Base-by-base conservation (phyloP, 805 yeast species). In the Nakazawaea molendinolei region DNA sequence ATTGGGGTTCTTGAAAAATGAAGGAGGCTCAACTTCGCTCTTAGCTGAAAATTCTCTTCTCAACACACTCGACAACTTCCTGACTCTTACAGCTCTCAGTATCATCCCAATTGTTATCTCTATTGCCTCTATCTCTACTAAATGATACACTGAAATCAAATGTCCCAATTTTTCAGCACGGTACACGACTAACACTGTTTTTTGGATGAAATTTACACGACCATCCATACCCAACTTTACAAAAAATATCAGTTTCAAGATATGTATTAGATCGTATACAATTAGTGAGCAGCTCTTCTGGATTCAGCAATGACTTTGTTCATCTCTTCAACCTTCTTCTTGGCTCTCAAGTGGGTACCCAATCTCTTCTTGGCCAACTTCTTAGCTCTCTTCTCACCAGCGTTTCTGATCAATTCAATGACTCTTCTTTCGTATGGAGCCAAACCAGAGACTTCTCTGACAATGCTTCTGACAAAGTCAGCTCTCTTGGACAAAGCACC, bases 331-430 rank as follows among this genome's bases (percentile, higher is more conserved):
- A 92, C 95, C 89, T 92, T 92, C 69, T 86, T 92, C 85, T 86
- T 86, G 62, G 97, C 97, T 80, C 99, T 94, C 78, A 79, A 81
- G 83, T 90, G 95, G 61, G 98, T 86, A 76, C 99, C 99, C 66
- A 92, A 86, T 86, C 92, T 90, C 95, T 86, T 92, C 92, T 92
- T 92, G 55, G 97, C 97, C 66, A 92, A 87, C 87, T 92, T 92
- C 86, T 92, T 86, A 57, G 99, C 98, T 79, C 97, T 92, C 95
- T 92, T 92, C 77, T 92, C 99, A 81, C 96, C 95, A 68, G 96
- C 89, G 78, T 94, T 92, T 82, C 98, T 92, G 83, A 92, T 79
- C 75, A 92, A 80, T 77, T 92, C 99, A 63, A 94, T 84, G 68
- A 92, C 81, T 77, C 99, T 89, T 80, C 96, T 89, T 79, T 92